These are phyloP conservation scores for Talaromyces sp. DNA, from an alignment of 2,329 filamentous ascomycete species.

Conservation along the genomic window DNA sequence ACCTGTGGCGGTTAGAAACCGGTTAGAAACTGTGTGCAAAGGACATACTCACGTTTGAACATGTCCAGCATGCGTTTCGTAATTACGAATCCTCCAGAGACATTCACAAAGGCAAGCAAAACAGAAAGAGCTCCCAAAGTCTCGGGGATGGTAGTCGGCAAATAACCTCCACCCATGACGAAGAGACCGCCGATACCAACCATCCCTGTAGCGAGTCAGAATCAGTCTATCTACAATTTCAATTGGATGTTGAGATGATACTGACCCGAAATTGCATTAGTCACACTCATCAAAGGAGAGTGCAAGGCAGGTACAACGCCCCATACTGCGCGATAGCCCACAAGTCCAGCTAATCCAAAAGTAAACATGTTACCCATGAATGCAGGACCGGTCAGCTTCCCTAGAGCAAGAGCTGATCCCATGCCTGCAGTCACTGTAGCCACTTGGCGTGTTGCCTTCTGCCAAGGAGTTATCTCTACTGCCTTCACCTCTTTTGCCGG, in stretches of 20 bases:
- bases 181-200: conserved; percentile 85
- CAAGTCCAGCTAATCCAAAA: conserved; percentile 74
- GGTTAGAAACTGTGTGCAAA: too few species aligned
- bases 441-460: conserved; percentile 72
- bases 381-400: conserved; percentile 72
- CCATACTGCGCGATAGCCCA: conserved; percentile 86
- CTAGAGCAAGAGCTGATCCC: conserved; percentile 67
- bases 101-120: conserved; percentile 78
- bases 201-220: conserved; percentile 51
- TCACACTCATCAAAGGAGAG: conserved; percentile 86
- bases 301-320: conserved; percentile 78
- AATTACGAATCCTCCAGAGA: conserved; percentile 83
- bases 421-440: conserved; percentile 70
- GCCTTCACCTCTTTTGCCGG: conserved; percentile 52
- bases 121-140: conserved; percentile 73
- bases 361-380: conserved; percentile 89
- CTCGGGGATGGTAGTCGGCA: conserved; percentile 75
- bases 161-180: conserved; percentile 75
- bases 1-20: conserved; percentile 34
- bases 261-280: conserved; percentile 77
- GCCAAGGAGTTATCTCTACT: conserved; percentile 72
- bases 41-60: conserved; percentile 61
- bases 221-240: not conserved
- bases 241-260: conserved; percentile 16
- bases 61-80: conserved; percentile 92